phyloP scores from a whole-genome alignment of 345 rosid species.

The Eucalyptus sp. region DNA sequence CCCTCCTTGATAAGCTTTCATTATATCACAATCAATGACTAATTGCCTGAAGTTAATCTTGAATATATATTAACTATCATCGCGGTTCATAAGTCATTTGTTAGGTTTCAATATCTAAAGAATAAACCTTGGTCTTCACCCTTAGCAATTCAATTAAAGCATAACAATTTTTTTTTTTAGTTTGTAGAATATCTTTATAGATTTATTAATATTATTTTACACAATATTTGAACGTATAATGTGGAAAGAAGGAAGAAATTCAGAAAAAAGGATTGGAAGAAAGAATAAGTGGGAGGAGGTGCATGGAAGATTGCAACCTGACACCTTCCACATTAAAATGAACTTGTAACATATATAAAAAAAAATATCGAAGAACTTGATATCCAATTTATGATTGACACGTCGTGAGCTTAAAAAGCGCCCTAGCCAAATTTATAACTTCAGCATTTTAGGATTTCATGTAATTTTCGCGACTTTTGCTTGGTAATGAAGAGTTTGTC shows the following conservation, averaged over 20 bases:
- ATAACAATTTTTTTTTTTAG: no score
- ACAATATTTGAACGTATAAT: no score
- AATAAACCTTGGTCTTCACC: background rate
- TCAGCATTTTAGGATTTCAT: background rate
- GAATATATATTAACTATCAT: background rate
- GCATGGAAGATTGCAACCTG: background rate
- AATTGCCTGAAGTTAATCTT: background rate
- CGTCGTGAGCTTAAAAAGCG: rapidly evolving
- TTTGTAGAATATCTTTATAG: no score
- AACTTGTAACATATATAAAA: background rate
- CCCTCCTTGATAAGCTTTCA: background rate
- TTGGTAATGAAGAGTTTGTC: background rate
- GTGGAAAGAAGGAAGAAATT: background rate
- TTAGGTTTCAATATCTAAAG: background rate
- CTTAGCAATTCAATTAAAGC: background rate
- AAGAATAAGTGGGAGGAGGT: background rate
- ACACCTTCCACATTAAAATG: background rate
- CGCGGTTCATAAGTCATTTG: no score
- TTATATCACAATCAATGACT: background rate
- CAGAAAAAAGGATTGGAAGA: background rate
- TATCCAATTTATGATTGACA: background rate
- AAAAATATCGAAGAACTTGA: background rate
- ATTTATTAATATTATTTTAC: background rate
- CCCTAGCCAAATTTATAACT: background rate
- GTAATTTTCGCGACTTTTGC: background rate